phyloP scores from a whole-genome alignment of 257 asterid genomes.

The Salvia rosmarinus region DNA sequence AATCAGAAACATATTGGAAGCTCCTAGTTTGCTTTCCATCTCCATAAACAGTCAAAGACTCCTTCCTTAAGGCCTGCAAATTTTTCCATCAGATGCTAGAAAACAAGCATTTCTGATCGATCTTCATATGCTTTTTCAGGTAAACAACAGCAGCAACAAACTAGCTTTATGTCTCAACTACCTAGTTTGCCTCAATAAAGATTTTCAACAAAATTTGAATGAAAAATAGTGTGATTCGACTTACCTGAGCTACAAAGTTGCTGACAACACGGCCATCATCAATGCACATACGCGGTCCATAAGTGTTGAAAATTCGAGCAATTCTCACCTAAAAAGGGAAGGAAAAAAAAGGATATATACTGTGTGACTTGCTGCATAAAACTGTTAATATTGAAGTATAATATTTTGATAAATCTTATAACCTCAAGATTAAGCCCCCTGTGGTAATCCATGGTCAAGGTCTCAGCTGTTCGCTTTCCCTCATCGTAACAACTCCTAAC shows the following conservation, averaged over 20 bases:
- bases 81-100: not conserved
- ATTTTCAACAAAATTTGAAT: not conserved
- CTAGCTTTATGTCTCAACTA: not conserved
- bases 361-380: not conserved
- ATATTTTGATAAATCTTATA: not conserved
- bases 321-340: constrained; percentile 94
- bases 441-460: constrained; percentile 88
- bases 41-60: constrained; percentile 85
- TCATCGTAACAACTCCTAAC: constrained; percentile 93
- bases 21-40: constrained; percentile 97
- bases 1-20: constrained; percentile 86
- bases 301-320: constrained; percentile 91
- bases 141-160: not conserved
- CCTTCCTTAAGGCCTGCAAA: constrained; percentile 79
- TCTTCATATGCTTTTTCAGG: not conserved
- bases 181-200: not conserved
- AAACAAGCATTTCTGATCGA: not conserved
- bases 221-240: not conserved
- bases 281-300: constrained; percentile 93
- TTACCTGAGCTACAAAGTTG: constrained; percentile 93
- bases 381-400: not conserved
- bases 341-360: not conserved
- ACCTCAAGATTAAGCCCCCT: constrained; percentile 89
- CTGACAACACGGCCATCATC: constrained; percentile 95
- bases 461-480: constrained; percentile 90